phyloP scores from a whole-genome alignment of 2,329 filamentous ascomycete genomes.

The Exophiala dermatitidis region DNA sequence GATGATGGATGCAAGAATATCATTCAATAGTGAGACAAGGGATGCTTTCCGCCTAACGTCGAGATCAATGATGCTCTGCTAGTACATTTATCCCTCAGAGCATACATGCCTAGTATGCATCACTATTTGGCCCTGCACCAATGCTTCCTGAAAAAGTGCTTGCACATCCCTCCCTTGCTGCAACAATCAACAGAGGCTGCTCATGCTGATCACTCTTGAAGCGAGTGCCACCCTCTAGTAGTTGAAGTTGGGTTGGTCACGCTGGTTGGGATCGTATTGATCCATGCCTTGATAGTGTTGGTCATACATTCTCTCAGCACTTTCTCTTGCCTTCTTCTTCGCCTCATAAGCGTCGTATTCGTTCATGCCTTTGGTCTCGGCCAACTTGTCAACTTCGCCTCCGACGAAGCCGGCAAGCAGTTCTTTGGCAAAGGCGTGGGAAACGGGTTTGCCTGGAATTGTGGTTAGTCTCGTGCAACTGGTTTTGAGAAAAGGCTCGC shows the following conservation, averaged over 20 bases:
- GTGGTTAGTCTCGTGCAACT: not conserved
- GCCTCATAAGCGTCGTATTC: slow-evolving; percentile 52
- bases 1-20: no score
- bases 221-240: slow-evolving; percentile 22
- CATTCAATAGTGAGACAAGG: no score
- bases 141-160: not conserved
- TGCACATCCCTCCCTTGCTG: not conserved
- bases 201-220: not conserved
- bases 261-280: slow-evolving; percentile 48
- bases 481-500: not conserved
- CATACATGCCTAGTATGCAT: no score
- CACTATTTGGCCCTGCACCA: not conserved
- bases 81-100: no score
- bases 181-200: slow-evolving; percentile 3
- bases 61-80: not conserved
- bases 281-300: slow-evolving; percentile 50
- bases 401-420: slow-evolving; percentile 63
- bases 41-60: no score
- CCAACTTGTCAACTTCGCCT: slow-evolving; percentile 68
- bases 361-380: slow-evolving; percentile 63
- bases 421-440: slow-evolving; percentile 71
- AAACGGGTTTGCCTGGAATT: slow-evolving; percentile 57
- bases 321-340: slow-evolving; percentile 52
- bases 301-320: slow-evolving; percentile 56
- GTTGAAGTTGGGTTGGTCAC: slow-evolving; percentile 31